Conservation (phyloP, 1,284 basidiomycete species). For the Papiliotrema fonsecae region DNA sequence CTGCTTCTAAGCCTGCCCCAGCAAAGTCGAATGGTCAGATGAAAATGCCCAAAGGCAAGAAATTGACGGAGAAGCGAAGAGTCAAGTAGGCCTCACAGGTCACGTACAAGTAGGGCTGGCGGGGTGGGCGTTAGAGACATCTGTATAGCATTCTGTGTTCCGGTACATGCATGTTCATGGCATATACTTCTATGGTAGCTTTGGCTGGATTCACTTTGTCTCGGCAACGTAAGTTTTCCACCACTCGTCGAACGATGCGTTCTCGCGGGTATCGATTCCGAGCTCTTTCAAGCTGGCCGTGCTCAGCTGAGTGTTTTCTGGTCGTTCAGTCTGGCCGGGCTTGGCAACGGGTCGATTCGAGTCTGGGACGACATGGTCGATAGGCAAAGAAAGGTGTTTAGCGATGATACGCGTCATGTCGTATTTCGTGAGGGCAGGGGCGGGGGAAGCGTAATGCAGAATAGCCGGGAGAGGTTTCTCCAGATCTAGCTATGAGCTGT, state of each 20-base stretch:
- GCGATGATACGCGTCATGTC: conserved; percentile 49
- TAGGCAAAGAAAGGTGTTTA: conserved; percentile 32
- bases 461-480: conserved; percentile 37
- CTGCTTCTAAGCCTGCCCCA: conserved; percentile 13
- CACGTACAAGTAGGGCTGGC: background rate
- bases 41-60: conserved; percentile 34
- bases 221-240: conserved; percentile 20
- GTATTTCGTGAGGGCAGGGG: conserved; percentile 51
- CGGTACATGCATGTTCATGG: background rate
- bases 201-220: background rate
- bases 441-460: conserved; percentile 50
- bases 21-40: conserved; percentile 14
- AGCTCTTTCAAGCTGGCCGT: conserved; percentile 30
- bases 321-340: conserved; percentile 36
- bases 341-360: conserved; percentile 23
- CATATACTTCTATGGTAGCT: background rate
- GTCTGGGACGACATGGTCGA: conserved; percentile 41
- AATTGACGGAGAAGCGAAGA: conserved; percentile 32
- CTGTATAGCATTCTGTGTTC: background rate
- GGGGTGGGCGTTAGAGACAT: background rate
- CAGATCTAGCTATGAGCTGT: conserved; percentile 18
- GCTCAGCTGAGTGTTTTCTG: conserved; percentile 44
- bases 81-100: conserved; percentile 5
- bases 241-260: conserved; percentile 36
- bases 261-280: conserved; percentile 35